Percentiles rank a stretch among this genome's conserved stretches.
Conservation (phyloP, 306 rosid species). For the Prunus fruticosa region DNA sequence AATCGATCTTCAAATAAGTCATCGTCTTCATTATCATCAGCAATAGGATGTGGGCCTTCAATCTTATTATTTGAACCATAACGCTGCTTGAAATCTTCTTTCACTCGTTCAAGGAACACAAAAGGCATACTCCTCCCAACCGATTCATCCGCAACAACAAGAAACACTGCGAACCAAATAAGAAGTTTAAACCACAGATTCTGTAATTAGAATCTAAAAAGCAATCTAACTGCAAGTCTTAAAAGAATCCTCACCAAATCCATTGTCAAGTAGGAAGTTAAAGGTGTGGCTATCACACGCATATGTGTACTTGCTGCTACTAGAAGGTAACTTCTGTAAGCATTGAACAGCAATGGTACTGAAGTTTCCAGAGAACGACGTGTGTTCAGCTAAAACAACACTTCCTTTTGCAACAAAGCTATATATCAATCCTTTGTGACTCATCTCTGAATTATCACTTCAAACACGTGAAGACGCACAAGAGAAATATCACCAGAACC, state of each 20-base stretch:
- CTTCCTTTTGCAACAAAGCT: slow-evolving; percentile 95
- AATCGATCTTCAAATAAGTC: slow-evolving; percentile 86
- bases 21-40: slow-evolving; percentile 71
- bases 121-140: slow-evolving; percentile 84
- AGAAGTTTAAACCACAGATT: slow-evolving; percentile 18
- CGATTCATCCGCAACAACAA: slow-evolving; percentile 92
- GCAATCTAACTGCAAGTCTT: background rate
- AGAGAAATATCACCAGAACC: slow-evolving; percentile 22
- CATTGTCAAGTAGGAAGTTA: slow-evolving; percentile 81
- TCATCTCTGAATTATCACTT: slow-evolving; percentile 47
- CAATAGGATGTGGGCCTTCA: slow-evolving; percentile 58
- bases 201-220: slow-evolving; percentile 7
- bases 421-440: slow-evolving; percentile 83
- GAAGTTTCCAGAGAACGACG: slow-evolving; percentile 84
- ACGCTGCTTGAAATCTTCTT: slow-evolving; percentile 75
- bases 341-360: slow-evolving; percentile 98
- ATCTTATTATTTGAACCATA: slow-evolving; percentile 64
- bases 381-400: slow-evolving; percentile 89
- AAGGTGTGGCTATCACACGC: slow-evolving; percentile 94
- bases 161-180: slow-evolving; percentile 66
- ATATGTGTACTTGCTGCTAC: slow-evolving; percentile 89
- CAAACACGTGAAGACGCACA: slow-evolving; percentile 14
- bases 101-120: slow-evolving; percentile 88
- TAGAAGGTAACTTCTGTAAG: slow-evolving; percentile 80
- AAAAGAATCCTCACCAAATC: slow-evolving; percentile 58